Conservation (phyloP, 371 early-diverging fungal species). For the Rhizopus sp. region DNA sequence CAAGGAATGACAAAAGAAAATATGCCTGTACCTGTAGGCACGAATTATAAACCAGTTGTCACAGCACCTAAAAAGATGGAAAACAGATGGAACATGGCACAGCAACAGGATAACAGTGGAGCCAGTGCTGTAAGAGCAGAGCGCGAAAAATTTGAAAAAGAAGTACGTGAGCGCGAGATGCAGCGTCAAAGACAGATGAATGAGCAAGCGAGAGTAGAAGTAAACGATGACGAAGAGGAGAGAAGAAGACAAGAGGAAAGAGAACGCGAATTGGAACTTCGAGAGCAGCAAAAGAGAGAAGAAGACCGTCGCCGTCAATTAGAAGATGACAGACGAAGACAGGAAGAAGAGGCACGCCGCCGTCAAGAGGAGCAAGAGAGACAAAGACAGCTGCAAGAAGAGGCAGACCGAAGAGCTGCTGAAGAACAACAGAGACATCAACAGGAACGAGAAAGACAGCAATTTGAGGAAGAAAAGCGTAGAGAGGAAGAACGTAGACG, state of each 20-base stretch:
- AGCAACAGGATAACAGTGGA: conserved; percentile 25
- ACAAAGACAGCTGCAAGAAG: conserved; percentile 8
- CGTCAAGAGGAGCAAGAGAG: conserved; percentile 23
- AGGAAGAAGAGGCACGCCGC: conserved; percentile 8
- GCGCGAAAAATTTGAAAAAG: conserved; percentile 51
- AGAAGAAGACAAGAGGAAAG: conserved; percentile 29
- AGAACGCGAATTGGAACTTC: conserved; percentile 1
- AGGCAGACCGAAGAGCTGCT: conserved; percentile 19
- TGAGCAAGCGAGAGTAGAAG: conserved; percentile 21
- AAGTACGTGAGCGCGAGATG: conserved; percentile 59
- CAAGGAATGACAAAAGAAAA: conserved; percentile 58
- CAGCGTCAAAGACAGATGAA: conserved; percentile 16
- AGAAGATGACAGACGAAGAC: neutral
- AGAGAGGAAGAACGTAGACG: conserved; percentile 14
- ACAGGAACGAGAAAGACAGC: conserved; percentile 14
- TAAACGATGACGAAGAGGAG: conserved; percentile 41
- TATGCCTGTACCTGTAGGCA: conserved; percentile 52
- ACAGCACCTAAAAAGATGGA: conserved; percentile 49
- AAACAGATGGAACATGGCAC: conserved; percentile 38
- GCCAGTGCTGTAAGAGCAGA: conserved; percentile 49
- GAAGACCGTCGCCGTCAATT: conserved; percentile 23
- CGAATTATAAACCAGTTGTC: conserved; percentile 46
- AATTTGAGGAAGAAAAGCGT: conserved; percentile 8
- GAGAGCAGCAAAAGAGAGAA: conserved; percentile 22
- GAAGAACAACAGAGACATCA: conserved; percentile 22